These are phyloP conservation scores for Candida cerambycidarum DNA, from an alignment of 805 yeast species.

Conservation along the genomic window DNA sequence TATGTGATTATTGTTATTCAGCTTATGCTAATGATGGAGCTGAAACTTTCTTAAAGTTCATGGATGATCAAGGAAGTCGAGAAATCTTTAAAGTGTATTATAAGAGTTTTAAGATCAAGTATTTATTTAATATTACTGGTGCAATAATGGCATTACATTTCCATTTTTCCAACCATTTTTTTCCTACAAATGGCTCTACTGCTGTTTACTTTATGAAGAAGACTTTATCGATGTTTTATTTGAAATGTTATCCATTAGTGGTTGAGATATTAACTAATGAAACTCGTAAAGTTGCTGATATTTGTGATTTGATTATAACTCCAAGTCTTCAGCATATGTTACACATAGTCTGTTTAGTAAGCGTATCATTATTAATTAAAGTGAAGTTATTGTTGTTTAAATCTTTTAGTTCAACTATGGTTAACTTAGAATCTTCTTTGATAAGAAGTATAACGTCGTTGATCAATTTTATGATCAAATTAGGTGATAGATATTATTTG, in stretches of 20 bases:
- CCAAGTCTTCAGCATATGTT: constrained; percentile 34
- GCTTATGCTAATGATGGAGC: constrained; percentile 7
- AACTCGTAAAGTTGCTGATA: constrained; percentile 11
- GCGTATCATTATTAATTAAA: constrained; percentile 21
- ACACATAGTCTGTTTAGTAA: constrained; percentile 36
- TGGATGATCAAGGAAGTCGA: constrained; percentile 2
- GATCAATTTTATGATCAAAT: constrained; percentile 17
- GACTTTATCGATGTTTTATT: constrained; percentile 23
- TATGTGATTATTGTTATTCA: constrained; percentile 12
- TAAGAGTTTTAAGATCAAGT: constrained; percentile 8
- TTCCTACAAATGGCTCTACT: constrained; percentile 22
- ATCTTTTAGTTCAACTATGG: background rate
- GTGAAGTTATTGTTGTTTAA: constrained; percentile 16
- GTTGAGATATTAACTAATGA: constrained; percentile 9
- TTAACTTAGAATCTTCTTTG: constrained; percentile 6
- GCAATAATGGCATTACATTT: constrained; percentile 19
- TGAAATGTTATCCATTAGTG: constrained; percentile 17
- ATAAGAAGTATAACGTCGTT: constrained; percentile 20
- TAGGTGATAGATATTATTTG: constrained; percentile 58
- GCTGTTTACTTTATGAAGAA: constrained; percentile 34
- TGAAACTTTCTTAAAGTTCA: background rate
- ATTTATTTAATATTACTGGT: constrained; percentile 6
- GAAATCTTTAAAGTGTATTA: constrained; percentile 6
- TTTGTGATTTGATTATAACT: constrained; percentile 34
- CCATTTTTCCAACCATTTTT: constrained; percentile 42